phyloP scores from a whole-genome alignment of 176 grass and related monocot genomes.

The Puccinellia tenuiflora region DNA sequence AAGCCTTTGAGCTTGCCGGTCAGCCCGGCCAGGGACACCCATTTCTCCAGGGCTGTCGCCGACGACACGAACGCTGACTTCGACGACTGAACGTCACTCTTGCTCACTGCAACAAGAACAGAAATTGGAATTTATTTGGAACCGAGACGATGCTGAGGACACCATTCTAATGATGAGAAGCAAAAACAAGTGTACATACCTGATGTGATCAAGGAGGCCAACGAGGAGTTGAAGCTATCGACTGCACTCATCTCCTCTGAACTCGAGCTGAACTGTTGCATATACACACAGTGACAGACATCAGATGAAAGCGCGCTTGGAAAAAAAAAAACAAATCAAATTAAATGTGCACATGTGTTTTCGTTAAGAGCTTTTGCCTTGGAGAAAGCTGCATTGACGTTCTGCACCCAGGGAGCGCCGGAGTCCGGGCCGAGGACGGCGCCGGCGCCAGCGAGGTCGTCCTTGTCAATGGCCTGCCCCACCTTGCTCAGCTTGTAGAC shows the following conservation, averaged over 20 bases:
- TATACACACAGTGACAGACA: neutral
- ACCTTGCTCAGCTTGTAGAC: constrained; percentile 97
- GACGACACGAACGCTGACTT: constrained; percentile 83
- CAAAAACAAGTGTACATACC: constrained; percentile 23
- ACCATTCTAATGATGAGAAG: neutral
- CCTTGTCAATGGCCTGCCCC: constrained; percentile 85
- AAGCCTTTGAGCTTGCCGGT: constrained; percentile 74
- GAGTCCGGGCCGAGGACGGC: constrained; percentile 47
- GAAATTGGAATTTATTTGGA: neutral
- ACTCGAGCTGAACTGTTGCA: constrained; percentile 68
- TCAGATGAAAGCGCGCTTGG: neutral
- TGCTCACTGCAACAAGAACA: constrained; percentile 44
- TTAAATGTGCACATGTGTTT: neutral
- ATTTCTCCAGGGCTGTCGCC: constrained; percentile 77
- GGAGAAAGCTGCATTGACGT: constrained; percentile 78
- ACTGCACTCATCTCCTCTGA: constrained; percentile 56
- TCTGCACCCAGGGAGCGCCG: constrained; percentile 57
- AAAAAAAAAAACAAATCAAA: no score
- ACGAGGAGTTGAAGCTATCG: constrained; percentile 77
- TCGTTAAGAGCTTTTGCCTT: constrained; percentile 25
- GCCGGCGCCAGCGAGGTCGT: constrained; percentile 61
- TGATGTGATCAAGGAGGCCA: constrained; percentile 70
- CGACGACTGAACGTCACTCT: constrained; percentile 61
- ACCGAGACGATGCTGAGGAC: neutral
- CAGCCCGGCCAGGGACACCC: constrained; percentile 65